Evolutionary conservation across 495 filamentous ascomycete genomes (phyloP).

Genomic region (Lepraria neglecta): DNA sequence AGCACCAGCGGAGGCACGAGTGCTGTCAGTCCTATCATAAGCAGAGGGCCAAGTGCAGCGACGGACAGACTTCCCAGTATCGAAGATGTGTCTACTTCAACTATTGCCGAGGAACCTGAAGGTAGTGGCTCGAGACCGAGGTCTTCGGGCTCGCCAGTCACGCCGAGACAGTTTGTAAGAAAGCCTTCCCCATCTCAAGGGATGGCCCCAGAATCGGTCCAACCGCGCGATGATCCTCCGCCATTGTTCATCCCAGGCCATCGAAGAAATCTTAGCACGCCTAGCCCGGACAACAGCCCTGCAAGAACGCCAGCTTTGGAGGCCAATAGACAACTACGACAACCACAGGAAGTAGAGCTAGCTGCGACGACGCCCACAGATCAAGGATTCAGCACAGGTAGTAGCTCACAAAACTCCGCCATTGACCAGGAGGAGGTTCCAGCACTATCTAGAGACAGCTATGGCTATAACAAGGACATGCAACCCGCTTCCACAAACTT

Average conservation of each 20-base stretch:
- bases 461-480: neutral
- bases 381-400: slow-evolving; percentile 16
- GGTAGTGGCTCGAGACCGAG: slow-evolving; percentile 29
- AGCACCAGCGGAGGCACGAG: slow-evolving; percentile 61
- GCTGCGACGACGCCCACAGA: slow-evolving; percentile 32
- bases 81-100: slow-evolving; percentile 46
- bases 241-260: slow-evolving; percentile 49
- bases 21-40: slow-evolving; percentile 64
- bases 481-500: neutral
- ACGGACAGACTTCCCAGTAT: slow-evolving; percentile 28
- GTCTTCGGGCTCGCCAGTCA: slow-evolving; percentile 18
- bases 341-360: slow-evolving; percentile 42
- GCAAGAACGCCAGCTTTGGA: slow-evolving; percentile 51
- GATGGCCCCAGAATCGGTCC: slow-evolving; percentile 21
- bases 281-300: slow-evolving; percentile 56
- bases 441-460: neutral
- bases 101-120: slow-evolving; percentile 52
- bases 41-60: slow-evolving; percentile 41
- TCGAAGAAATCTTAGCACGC: slow-evolving; percentile 55
- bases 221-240: slow-evolving; percentile 14
- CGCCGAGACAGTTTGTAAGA: slow-evolving; percentile 26
- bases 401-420: slow-evolving; percentile 18
- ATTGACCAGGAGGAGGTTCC: neutral
- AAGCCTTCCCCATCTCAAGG: slow-evolving; percentile 32
- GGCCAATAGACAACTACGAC: slow-evolving; percentile 34